Base-by-base conservation (phyloP, 495 filamentous ascomycete genomes). In the Xylaria venustula region DNA sequence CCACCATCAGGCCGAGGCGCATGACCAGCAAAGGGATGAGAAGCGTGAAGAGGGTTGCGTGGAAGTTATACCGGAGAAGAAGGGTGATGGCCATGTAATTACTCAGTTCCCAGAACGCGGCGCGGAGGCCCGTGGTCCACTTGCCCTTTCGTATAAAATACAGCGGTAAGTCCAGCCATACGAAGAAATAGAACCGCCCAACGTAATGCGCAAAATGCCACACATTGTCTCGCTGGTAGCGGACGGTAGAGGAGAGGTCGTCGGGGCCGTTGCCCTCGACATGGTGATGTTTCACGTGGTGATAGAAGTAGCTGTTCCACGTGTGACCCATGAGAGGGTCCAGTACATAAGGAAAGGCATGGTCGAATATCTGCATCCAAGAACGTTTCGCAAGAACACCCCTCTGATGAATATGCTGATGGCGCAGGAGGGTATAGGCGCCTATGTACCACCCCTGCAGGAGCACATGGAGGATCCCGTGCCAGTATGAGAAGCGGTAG, bases 241-340 rank as follows among this genome's bases (percentile, higher is more conserved):
- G 81, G 40, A 92, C 80, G 12, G 90, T 92, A 0, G 88, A 88
- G 9, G 84, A 88, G 6, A 93, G 79, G 65, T 93, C 90, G 37
- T 85, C 77, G 0, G 88, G 88, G 0, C 90, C 90, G 68, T 93
- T 93, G 54, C 83, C 86, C 69, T 93, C 90, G 49, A 92, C 86
- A 64, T 92, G 90, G 67, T 92, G 90, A 69, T 90, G 87, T 74
- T 93, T 92, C 61, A 92, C 88, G 63, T 92, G 90, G 70, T 93
- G 90, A 65, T 90, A 91, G 68, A 80, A 93, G 71, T 92, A 93
- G 9, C 84, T 87, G 71, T 92, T 88, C 88, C 88, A 92, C 0
- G 90, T 91, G 64, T 92, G 89, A 1, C 90, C 90, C 79, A 89
- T 87, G 60, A 93, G 69, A 2, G 90, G 90, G 62, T 91, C 87